A percentile compares a stretch with the other conserved stretches of the same genome.
Evolutionary conservation across 208 protist genomes (phyloP).

Genomic region (Phytomonas sp.): DNA sequence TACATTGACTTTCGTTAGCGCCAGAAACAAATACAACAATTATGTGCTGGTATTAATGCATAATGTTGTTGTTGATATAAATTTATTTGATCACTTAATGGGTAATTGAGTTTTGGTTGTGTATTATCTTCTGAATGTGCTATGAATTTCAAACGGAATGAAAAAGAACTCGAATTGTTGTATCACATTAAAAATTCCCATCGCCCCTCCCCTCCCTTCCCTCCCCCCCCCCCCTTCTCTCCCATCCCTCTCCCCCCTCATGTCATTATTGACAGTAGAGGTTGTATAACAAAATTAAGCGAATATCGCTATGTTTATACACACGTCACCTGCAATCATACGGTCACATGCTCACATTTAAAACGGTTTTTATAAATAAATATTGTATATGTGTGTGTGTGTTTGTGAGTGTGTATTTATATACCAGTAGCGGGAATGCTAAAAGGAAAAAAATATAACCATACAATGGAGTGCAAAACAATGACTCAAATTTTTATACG

Average conservation of each 20-base stretch:
- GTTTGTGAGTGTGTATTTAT: background rate
- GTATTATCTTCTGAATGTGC: background rate
- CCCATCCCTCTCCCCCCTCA: no score
- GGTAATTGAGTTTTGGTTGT: background rate
- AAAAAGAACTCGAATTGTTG: background rate
- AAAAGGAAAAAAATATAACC: background rate
- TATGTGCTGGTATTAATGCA: background rate
- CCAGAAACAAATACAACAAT: background rate
- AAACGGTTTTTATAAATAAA: background rate
- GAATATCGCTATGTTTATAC: constrained; percentile 1
- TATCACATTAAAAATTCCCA: background rate
- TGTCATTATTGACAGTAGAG: background rate
- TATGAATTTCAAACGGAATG: background rate
- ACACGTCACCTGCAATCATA: background rate
- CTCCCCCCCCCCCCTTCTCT: no score
- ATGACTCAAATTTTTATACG: background rate
- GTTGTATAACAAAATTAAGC: background rate
- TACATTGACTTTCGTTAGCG: background rate
- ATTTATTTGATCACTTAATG: background rate
- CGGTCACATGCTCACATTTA: background rate
- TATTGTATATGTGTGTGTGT: background rate
- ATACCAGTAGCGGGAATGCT: background rate
- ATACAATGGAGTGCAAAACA: background rate
- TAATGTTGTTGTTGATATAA: background rate
- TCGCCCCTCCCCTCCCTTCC: background rate